Evolutionary conservation across 2,329 filamentous ascomycete species (phyloP).

Genomic region (Sclerotinia trifoliorum): DNA sequence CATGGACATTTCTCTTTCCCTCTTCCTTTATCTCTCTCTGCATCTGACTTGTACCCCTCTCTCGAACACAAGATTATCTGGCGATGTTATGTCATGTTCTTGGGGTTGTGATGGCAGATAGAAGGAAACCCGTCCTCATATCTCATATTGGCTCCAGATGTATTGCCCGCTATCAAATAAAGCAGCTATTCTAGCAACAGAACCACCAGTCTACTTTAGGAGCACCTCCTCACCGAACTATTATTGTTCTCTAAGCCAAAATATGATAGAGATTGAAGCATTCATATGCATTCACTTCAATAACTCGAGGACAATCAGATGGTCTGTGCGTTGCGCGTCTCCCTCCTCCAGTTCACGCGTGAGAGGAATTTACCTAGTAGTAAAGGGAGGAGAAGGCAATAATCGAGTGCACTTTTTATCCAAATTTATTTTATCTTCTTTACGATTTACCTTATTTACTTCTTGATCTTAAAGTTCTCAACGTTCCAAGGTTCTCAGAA

Average conservation of each 20-base stretch:
- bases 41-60: no score
- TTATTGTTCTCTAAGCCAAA: neutral
- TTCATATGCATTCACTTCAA: neutral
- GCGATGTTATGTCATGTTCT: no score
- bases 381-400: neutral
- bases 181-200: neutral
- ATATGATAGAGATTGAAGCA: neutral
- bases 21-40: no score
- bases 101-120: no score
- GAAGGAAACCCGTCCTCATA: no score
- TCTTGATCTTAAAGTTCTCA: neutral
- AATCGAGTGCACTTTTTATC: neutral
- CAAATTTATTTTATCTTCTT: neutral
- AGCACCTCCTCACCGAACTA: neutral
- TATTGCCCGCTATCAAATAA: neutral
- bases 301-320: neutral
- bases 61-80: no score
- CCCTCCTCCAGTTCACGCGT: neutral
- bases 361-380: neutral
- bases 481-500: no score
- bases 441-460: no score
- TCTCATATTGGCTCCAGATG: no score
- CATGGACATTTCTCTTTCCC: no score
- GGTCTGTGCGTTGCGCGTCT: conserved; percentile 4
- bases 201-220: neutral